A percentile compares a stretch with the other conserved stretches of the same genome.
phyloP scores from a whole-genome alignment of 495 filamentous ascomycete genomes.

The Daldinia concentrica region DNA sequence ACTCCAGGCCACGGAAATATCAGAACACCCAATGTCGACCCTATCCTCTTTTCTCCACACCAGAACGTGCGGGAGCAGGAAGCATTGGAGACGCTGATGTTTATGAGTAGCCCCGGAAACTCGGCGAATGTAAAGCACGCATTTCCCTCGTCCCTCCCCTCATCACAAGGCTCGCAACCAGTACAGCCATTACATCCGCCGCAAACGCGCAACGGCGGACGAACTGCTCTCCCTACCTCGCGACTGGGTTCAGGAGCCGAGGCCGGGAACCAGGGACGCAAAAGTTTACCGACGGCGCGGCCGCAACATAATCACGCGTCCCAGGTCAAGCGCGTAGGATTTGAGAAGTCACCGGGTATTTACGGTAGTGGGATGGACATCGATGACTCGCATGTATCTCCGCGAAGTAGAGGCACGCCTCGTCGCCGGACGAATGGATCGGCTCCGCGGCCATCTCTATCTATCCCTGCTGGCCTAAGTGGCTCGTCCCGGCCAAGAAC shows the following conservation, averaged over 20 bases:
- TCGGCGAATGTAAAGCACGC: slow-evolving; percentile 66
- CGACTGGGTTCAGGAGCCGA: slow-evolving; percentile 37
- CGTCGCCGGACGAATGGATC: slow-evolving; percentile 52
- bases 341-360: slow-evolving; percentile 54
- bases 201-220: slow-evolving; percentile 34
- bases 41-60: slow-evolving; percentile 61
- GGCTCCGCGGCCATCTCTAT: slow-evolving; percentile 46
- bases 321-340: slow-evolving; percentile 56
- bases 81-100: slow-evolving; percentile 85
- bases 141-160: slow-evolving; percentile 49
- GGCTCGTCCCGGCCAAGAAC: slow-evolving; percentile 49
- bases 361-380: slow-evolving; percentile 52
- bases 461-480: slow-evolving; percentile 52
- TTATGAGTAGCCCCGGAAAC: slow-evolving; percentile 87
- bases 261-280: slow-evolving; percentile 47
- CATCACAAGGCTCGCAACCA: slow-evolving; percentile 44
- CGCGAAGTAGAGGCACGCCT: slow-evolving; percentile 51
- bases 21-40: slow-evolving; percentile 70
- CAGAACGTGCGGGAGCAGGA: slow-evolving; percentile 76
- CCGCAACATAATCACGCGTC: slow-evolving; percentile 48
- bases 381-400: slow-evolving; percentile 52
- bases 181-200: slow-evolving; percentile 33
- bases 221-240: slow-evolving; percentile 55
- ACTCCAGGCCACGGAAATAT: slow-evolving; percentile 40
- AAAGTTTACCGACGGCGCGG: slow-evolving; percentile 56